Evolutionary conservation across 345 rosid species (phyloP).

Genomic region (Alliaria petiolata): DNA sequence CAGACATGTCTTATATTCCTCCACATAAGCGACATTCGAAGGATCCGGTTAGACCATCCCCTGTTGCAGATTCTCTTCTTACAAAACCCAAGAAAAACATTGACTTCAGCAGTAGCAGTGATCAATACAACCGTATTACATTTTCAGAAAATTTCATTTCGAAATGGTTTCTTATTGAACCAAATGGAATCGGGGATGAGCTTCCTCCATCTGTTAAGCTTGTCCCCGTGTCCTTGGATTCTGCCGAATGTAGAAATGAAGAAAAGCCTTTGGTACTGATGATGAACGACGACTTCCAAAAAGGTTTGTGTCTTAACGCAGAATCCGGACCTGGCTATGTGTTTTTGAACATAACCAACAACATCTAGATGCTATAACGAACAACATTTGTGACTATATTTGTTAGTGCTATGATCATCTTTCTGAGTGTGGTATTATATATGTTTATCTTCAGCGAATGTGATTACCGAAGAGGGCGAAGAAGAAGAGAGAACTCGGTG

Average conservation of each 20-base stretch:
- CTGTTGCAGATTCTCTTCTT: conserved; percentile 32
- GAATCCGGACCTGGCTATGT: background rate
- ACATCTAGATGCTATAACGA: too few relatives aligned
- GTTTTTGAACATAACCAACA: too few relatives aligned
- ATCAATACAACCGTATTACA: background rate
- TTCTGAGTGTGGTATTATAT: background rate
- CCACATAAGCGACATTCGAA: conserved; percentile 44
- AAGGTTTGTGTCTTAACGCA: background rate
- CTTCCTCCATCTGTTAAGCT: conserved; percentile 38
- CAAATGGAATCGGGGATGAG: conserved; percentile 33
- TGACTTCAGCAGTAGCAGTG: conserved; percentile 7
- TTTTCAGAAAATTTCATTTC: conserved; percentile 30
- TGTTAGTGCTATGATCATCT: background rate
- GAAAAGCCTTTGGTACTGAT: conserved; percentile 36
- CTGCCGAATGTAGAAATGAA: conserved; percentile 26
- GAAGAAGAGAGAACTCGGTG: conserved; percentile 35
- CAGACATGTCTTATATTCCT: too few relatives aligned
- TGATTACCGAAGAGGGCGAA: conserved; percentile 13
- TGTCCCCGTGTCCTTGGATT: conserved; percentile 34
- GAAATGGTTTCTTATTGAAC: conserved; percentile 50
- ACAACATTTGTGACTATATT: background rate
- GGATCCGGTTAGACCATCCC: conserved; percentile 28
- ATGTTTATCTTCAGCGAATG: background rate
- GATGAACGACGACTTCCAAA: conserved; percentile 20
- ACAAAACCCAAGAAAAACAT: conserved; percentile 35